Conservation (phyloP, 441 rosid species). For the Pelargonium myrrhifolium region DNA sequence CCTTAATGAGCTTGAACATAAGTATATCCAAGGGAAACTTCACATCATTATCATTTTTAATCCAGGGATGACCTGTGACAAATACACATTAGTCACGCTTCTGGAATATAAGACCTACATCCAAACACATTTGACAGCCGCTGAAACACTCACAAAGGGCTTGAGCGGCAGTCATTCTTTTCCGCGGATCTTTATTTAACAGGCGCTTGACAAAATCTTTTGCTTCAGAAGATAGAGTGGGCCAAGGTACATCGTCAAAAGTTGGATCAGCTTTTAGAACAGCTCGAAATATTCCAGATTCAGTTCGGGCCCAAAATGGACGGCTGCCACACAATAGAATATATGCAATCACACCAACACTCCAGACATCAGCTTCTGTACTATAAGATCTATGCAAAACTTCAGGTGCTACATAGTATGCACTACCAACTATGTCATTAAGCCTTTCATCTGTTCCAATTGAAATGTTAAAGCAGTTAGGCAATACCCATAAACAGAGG, state of each 20-base stretch:
- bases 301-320: constrained; percentile 97
- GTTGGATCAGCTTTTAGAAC: constrained; percentile 85
- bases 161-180: constrained; percentile 86
- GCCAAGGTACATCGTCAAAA: constrained; percentile 87
- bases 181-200: constrained; percentile 75
- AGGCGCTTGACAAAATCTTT: constrained; percentile 77
- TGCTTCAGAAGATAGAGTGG: constrained; percentile 68
- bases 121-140: constrained; percentile 8
- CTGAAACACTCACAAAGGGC: constrained; percentile 61
- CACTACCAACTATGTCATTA: no score
- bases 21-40: constrained; percentile 71
- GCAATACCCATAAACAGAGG: not conserved
- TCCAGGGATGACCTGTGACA: constrained; percentile 91
- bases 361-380: constrained; percentile 98
- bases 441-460: constrained; percentile 65
- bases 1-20: constrained; percentile 64
- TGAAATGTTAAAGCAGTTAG: constrained; percentile 13
- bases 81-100: constrained; percentile 7
- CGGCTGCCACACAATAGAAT: constrained; percentile 92
- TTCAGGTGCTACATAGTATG: constrained; percentile 97
- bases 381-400: constrained; percentile 85
- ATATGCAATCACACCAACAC: constrained; percentile 87
- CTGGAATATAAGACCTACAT: constrained; percentile 10
- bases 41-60: constrained; percentile 38
- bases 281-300: constrained; percentile 87